These are phyloP conservation scores for Gossypium lobatum DNA, from an alignment of 441 rosid genomes.

Conservation along the genomic window DNA sequence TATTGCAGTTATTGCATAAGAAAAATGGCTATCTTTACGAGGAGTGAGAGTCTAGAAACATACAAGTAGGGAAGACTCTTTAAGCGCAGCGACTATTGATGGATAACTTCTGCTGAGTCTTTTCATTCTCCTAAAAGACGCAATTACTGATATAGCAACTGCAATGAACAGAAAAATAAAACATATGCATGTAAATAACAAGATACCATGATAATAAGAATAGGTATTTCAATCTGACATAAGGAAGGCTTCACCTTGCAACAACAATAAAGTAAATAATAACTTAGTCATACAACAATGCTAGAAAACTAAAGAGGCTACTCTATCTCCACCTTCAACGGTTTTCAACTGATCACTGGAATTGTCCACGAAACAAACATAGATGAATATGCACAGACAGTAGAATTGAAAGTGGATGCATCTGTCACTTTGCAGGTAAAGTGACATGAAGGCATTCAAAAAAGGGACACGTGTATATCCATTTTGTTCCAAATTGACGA, in stretches of 20 bases:
- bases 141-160: slow-evolving; percentile 66
- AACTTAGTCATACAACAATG: background rate
- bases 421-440: background rate
- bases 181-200: background rate
- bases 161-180: slow-evolving; percentile 23
- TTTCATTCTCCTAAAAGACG: slow-evolving; percentile 72
- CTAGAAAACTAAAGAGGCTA: background rate
- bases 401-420: background rate
- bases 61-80: slow-evolving; percentile 76
- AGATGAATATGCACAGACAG: background rate
- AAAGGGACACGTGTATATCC: background rate
- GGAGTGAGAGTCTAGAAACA: slow-evolving; percentile 18
- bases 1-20: background rate
- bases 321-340: background rate
- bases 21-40: background rate
- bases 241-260: background rate
- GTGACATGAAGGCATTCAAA: background rate
- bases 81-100: slow-evolving; percentile 52
- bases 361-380: background rate
- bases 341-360: background rate
- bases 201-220: background rate
- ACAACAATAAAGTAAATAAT: background rate
- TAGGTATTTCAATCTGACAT: background rate
- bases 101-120: slow-evolving; percentile 57
- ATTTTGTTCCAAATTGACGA: background rate